Evolutionary conservation across 352 stramenopile genomes (phyloP).

Genomic region (Phytophthora fragariaefolia): DNA sequence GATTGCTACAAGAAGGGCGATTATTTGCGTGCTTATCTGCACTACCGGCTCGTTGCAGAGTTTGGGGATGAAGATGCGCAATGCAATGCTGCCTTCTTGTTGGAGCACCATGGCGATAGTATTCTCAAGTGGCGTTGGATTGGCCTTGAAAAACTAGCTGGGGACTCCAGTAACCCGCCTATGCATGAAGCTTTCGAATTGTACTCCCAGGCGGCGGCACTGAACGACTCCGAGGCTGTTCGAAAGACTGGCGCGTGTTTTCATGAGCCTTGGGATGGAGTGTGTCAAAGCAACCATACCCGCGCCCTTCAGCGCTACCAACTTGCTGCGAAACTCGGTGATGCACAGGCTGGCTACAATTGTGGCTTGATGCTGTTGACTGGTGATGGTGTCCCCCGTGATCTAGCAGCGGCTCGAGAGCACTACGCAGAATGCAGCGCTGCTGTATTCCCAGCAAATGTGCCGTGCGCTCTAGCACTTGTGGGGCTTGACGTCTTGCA

Average conservation of each 20-base stretch:
- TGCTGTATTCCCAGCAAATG: slow-evolving; percentile 63
- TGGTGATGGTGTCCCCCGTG: slow-evolving; percentile 49
- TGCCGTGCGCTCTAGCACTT: slow-evolving; percentile 61
- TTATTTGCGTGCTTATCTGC: slow-evolving; percentile 67
- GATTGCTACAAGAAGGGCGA: slow-evolving; percentile 71
- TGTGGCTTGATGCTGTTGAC: slow-evolving; percentile 64
- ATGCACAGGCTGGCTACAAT: slow-evolving; percentile 70
- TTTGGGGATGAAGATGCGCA: slow-evolving; percentile 71
- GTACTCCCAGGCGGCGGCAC: slow-evolving; percentile 56
- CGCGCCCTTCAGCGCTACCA: slow-evolving; percentile 61
- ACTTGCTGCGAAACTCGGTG: slow-evolving; percentile 55
- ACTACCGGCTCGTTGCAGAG: slow-evolving; percentile 71
- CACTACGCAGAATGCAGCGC: slow-evolving; percentile 63
- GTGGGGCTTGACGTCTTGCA: slow-evolving; percentile 39
- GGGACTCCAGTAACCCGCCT: slow-evolving; percentile 12
- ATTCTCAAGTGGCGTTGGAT: slow-evolving; percentile 48
- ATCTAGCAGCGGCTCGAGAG: slow-evolving; percentile 51
- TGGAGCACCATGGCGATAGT: slow-evolving; percentile 60
- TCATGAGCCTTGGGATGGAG: slow-evolving; percentile 64
- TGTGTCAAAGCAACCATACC: slow-evolving; percentile 61
- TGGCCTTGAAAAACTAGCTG: slow-evolving; percentile 13
- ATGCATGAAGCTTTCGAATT: slow-evolving; percentile 57
- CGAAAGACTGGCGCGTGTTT: slow-evolving; percentile 71
- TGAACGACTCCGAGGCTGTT: slow-evolving; percentile 80
- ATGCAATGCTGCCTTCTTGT: slow-evolving; percentile 74